Base-by-base conservation (phyloP, 169 alveolate genomes). In the Eimeria tenella region DNA sequence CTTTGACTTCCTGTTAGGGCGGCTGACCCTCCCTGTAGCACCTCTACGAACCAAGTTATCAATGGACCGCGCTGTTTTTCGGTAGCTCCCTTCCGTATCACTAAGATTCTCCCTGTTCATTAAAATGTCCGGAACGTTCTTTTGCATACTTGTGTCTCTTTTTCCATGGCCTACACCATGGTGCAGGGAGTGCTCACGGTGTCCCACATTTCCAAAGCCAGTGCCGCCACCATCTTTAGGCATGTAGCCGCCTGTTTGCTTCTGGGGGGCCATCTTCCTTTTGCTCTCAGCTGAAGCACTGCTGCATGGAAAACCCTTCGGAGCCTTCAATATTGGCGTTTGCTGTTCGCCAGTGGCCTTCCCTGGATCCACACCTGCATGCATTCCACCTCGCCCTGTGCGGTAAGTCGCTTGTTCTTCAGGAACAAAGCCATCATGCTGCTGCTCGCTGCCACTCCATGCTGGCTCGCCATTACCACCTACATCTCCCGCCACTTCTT, bases 371-470 rank as follows among this genome's bases (percentile, higher is more conserved):
- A 75, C 65, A 75, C 53, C 65, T 6, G 50, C 86, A 50, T 75
- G 86, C 11, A 9, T 49, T 50, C n/a, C 17, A 50, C 65, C n/a
- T 49, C 19, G 65, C 50, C 19, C 5, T 23, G 7, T 19, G n/a
- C 53, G 68, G 65, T 49, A 17, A 7, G 19, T n/a, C 50, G 19
- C 15, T 6, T 50, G 50, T 4, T 74, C 42, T n/a, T n/a, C 9
- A 9, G 6, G 0, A 71, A 21, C 42, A 9, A 5, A 52, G 5
- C 53, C 65, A 75, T 9, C 68, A 10, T 42, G 50, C 53, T 75
- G 86, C 62, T 50, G 49, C 21, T 75, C 86, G 21, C 65, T 19
- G 49, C 50, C 86, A 50, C 21, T 42, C 86, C 86, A 52, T 19
- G 65, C 21, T n/a, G 9, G 65, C 49, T 11, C 21, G 86, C 31